Conservation (phyloP, 768 basidiomycete species). For the Xerocomus brunneocitrinus region DNA sequence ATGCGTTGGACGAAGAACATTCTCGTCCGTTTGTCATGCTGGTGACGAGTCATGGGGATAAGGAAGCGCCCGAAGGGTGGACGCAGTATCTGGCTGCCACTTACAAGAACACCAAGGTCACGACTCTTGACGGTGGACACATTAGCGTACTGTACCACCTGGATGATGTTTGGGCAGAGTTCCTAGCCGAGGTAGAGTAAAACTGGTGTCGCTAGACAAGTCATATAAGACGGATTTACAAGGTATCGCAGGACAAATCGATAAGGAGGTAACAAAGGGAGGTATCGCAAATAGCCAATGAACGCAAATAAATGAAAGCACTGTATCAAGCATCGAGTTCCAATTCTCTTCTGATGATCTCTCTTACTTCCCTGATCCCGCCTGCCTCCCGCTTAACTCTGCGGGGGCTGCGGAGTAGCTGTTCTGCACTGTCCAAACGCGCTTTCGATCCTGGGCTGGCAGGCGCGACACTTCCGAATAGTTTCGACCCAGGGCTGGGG, state of each 20-base stretch:
- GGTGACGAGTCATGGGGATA: constrained; percentile 40
- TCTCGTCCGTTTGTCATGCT: constrained; percentile 43
- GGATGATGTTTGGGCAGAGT: constrained; percentile 43
- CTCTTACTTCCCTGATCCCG: constrained; percentile 73
- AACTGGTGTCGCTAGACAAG: not conserved
- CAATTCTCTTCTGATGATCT: constrained; percentile 75
- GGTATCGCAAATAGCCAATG: constrained; percentile 16
- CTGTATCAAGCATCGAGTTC: constrained; percentile 54
- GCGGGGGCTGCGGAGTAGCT: constrained; percentile 67
- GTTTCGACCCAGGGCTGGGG: constrained; percentile 38
- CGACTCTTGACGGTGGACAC: constrained; percentile 46
- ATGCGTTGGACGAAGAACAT: constrained; percentile 42
- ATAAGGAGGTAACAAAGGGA: constrained; percentile 5
- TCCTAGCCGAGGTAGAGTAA: constrained; percentile 19
- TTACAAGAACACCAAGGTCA: constrained; percentile 42
- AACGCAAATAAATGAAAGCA: constrained; percentile 28
- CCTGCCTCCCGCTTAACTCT: constrained; percentile 67
- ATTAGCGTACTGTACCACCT: constrained; percentile 42
- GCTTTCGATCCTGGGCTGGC: constrained; percentile 47
- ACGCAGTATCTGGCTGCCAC: constrained; percentile 45
- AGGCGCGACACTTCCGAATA: constrained; percentile 26
- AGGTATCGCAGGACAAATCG: constrained; percentile 23
- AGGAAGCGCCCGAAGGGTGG: constrained; percentile 38
- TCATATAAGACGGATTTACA: constrained; percentile 1
- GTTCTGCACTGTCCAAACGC: constrained; percentile 57